A percentile compares a stretch with the other conserved stretches of the same genome.
Evolutionary conservation across 2,329 filamentous ascomycete genomes (phyloP).

Genomic region (Didymella pomorum): DNA sequence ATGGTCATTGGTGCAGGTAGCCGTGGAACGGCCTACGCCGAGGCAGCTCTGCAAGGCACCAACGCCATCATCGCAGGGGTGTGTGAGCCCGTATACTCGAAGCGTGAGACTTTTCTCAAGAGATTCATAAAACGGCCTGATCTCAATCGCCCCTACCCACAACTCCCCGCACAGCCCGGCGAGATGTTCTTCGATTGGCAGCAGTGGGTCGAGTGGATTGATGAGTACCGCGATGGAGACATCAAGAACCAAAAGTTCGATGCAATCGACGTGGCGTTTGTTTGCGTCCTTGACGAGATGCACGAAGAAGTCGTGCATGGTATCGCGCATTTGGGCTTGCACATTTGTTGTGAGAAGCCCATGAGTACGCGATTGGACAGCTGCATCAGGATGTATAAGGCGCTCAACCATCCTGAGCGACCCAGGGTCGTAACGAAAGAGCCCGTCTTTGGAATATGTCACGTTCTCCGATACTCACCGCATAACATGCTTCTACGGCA

Average conservation of each 20-base stretch:
- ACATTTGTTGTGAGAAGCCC: slow-evolving; percentile 96
- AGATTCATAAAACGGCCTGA: slow-evolving; percentile 66
- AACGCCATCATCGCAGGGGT: slow-evolving; percentile 75
- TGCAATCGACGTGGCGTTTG: slow-evolving; percentile 65
- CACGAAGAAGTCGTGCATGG: slow-evolving; percentile 82
- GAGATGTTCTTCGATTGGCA: slow-evolving; percentile 78
- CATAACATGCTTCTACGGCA: slow-evolving; percentile 87
- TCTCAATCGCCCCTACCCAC: no score
- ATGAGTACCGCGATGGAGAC: slow-evolving; percentile 26
- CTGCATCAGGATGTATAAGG: slow-evolving; percentile 76
- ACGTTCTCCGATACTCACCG: slow-evolving; percentile 91
- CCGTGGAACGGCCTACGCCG: slow-evolving; percentile 49
- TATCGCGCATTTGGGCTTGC: slow-evolving; percentile 72
- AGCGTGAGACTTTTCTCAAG: slow-evolving; percentile 73
- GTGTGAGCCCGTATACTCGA: slow-evolving; percentile 81
- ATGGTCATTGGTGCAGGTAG: slow-evolving; percentile 52
- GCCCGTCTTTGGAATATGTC: slow-evolving; percentile 84
- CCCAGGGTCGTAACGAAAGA: slow-evolving; percentile 38
- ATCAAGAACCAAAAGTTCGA: slow-evolving; percentile 62
- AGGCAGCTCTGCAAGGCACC: slow-evolving; percentile 29
- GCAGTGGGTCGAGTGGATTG: slow-evolving; percentile 78
- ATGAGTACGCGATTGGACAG: slow-evolving; percentile 80
- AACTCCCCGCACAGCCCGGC: slow-evolving; percentile 53
- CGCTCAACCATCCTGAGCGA: slow-evolving; percentile 52
- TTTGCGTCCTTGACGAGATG: slow-evolving; percentile 85